Base-by-base conservation (phyloP, 768 basidiomycete species). In the Lactifluus volemus region DNA sequence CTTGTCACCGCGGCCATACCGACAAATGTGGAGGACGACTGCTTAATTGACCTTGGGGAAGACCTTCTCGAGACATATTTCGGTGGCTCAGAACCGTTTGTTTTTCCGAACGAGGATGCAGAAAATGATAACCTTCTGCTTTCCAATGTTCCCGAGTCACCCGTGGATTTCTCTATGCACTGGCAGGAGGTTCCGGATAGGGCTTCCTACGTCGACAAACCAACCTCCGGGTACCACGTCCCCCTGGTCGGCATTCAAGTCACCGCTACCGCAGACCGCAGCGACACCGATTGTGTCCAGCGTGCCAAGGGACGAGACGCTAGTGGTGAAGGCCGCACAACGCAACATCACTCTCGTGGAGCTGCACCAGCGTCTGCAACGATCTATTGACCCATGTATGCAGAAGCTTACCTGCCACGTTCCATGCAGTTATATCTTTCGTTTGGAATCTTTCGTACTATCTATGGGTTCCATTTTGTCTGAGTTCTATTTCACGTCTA, bases 281-380 rank as follows among this genome's bases (percentile, higher is more conserved):
- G 19, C 19, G 42, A 25, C n/a, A 45, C 39, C 56, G 21, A 52
- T 30, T 5, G 47, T 60, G 12, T 45, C 59, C 21, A 45, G 60
- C 34, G 42, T 53, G 29, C 61, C 60, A 7, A 10, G 49, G 49
- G 55, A 30, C 58, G 66, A 61, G 56, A 65, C 70, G 29, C 65
- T 88, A 50, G 74, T 78, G 2, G 78, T 89, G 74, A 90, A 90
- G 73, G 88, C 82, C 4, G 71, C 79, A 8, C 71, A 80, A 12
- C 77, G 76, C 63, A 72, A 75, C 44, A 74, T 76, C 60, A 48
- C 78, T 17, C 78, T 84, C 58, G 66, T 70, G 17, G 82, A 83
- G 49, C 67, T 89, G 15, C 84, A 84, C 60, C 73, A 73, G 54
- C 78, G 80, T 51, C 73, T 91, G 29, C 79, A 25, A 25, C 25